Conservation (phyloP, 805 yeast species). For the Grigorovia humatica region DNA sequence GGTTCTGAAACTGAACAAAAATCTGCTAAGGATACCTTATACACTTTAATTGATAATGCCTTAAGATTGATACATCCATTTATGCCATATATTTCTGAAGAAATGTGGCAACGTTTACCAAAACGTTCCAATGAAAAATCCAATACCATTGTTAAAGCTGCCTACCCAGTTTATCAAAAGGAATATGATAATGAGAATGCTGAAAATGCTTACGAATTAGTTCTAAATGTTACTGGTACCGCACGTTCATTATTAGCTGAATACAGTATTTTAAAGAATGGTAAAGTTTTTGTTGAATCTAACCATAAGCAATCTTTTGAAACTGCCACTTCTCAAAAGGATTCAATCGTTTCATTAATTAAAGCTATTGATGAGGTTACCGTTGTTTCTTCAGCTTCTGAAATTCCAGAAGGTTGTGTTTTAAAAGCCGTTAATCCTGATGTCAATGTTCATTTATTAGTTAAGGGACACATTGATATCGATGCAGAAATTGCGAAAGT, state of each 20-base stretch:
- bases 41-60: conserved; percentile 87
- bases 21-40: conserved; percentile 89
- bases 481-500: conserved; percentile 87
- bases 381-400: conserved; percentile 45
- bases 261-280: conserved; percentile 80
- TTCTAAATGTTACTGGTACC: conserved; percentile 76
- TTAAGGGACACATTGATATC: conserved; percentile 88
- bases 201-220: conserved; percentile 67
- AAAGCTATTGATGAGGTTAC: conserved; percentile 75
- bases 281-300: conserved; percentile 76
- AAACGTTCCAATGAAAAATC: conserved; percentile 65
- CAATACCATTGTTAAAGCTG: conserved; percentile 64
- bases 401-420: conserved; percentile 84
- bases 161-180: conserved; percentile 57
- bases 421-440: conserved; percentile 70
- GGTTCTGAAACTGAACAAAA: conserved; percentile 76
- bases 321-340: conserved; percentile 60
- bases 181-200: conserved; percentile 58
- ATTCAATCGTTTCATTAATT: conserved; percentile 82
- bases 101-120: conserved; percentile 98
- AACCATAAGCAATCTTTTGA: conserved; percentile 34
- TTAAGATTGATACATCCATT: conserved; percentile 90
- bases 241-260: conserved; percentile 89
- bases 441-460: conserved; percentile 79
- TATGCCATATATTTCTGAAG: conserved; percentile 96